Evolutionary conservation across 495 filamentous ascomycete species (phyloP), one percentile per base, ranked within the genome.

Genomic region (Neurospora sp.): DNA sequence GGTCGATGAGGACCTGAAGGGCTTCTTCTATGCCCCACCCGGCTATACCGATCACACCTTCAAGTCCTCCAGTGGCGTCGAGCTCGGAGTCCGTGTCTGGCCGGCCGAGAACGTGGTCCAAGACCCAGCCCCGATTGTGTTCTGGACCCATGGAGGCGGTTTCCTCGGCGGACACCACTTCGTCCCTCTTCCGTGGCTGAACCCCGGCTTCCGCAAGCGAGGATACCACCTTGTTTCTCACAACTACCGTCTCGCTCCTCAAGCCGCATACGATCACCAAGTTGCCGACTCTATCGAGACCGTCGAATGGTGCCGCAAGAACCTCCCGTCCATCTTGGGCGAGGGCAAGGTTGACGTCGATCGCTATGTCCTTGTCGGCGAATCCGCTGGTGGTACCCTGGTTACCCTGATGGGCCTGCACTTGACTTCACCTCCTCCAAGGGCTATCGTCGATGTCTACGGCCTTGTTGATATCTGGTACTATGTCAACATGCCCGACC

Each of bases 231-330:
- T 80, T 9, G 71, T 79, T 40, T 77, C 78, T 7, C 78, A 77
- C 78, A 80, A 75, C 72, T 80, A 80, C 73, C 76, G 79, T 3
- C 75, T 80, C 5, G 76, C 72, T 2, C 79, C 79, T 20, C 79
- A 80, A 59, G 78, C 72, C 2, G 65, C 74, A 0, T 16, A 76
- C 2, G 76, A 77, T 31, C 74, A 78, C 9, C 77, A 79, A 65
- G 71, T 80, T 2, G 71, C 72, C 48, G 78, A 80, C 74, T 77
- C 72, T 4, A 68, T 80, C n/a, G 70, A 72, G 37, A 61, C 73
- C 1, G 71, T 80, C 6, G 69, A 69, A 3, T 79, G 79, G 76
- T 74, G 72, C 35, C 79, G 78, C 2, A 53, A 38, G 2, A 76
- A 75, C 44, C 69, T 80, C 1, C 73, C 71, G 4, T 39, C 65